Evolutionary conservation across 805 yeast species (phyloP).

Genomic region (Naumovozyma baii): DNA sequence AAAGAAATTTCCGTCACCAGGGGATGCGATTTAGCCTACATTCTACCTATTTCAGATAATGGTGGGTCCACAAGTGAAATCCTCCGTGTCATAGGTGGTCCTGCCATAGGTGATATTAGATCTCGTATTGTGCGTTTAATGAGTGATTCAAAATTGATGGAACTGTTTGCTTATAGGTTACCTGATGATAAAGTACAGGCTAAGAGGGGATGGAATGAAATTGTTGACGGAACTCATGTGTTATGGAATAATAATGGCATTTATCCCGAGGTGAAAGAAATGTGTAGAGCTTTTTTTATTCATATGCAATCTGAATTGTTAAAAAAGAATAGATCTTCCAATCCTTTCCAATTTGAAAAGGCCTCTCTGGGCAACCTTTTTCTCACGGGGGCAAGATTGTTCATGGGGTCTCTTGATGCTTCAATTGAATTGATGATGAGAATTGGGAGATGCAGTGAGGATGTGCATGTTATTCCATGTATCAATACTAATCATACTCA

Average conservation of each 20-base stretch:
- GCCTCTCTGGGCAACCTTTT: constrained; percentile 84
- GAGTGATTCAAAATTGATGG: constrained; percentile 39
- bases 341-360: constrained; percentile 52
- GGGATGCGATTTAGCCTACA: constrained; percentile 32
- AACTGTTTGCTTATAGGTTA: constrained; percentile 25
- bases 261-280: constrained; percentile 49
- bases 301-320: constrained; percentile 70
- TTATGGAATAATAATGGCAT: constrained; percentile 43
- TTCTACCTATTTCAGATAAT: constrained; percentile 81
- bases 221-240: constrained; percentile 70
- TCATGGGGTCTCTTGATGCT: constrained; percentile 75
- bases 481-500: constrained; percentile 76
- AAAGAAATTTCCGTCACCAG: constrained; percentile 33
- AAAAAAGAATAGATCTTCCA: constrained; percentile 43
- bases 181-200: constrained; percentile 37
- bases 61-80: constrained; percentile 94
- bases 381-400: constrained; percentile 69
- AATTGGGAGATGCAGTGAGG: constrained; percentile 39
- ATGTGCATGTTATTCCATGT: constrained; percentile 61
- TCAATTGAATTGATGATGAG: constrained; percentile 69
- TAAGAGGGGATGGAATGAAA: constrained; percentile 58
- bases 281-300: constrained; percentile 65
- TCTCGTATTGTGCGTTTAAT: constrained; percentile 71
- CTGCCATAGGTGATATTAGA: constrained; percentile 88
- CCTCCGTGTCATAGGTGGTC: constrained; percentile 80